phyloP scores from a whole-genome alignment of 78 protist species.

The Paratrimastix pyriformis region DNA sequence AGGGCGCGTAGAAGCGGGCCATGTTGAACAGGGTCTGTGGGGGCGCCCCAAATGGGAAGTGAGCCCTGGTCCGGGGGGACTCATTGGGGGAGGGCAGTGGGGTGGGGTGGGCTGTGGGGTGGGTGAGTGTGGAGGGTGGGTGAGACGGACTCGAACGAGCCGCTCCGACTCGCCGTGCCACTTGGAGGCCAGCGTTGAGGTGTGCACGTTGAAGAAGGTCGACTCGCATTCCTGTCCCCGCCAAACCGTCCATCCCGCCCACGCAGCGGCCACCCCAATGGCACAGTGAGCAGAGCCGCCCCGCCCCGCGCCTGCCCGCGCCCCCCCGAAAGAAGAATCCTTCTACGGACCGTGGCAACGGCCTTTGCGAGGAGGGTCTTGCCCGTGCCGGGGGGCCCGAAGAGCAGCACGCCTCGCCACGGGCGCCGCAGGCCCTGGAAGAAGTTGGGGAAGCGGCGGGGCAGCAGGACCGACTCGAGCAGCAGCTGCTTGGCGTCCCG shows the following conservation, averaged over 20 bases:
- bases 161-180: conserved; percentile 77
- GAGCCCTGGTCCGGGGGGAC: too few relatives aligned
- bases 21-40: conserved; percentile 47
- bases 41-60: too few relatives aligned
- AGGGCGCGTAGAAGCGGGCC: conserved; percentile 72
- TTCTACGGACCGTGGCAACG: conserved; percentile 59
- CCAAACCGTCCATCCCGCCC: too few relatives aligned
- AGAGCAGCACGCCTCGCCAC: conserved; percentile 74
- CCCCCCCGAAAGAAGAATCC: too few relatives aligned
- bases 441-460: conserved; percentile 56
- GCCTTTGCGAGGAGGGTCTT: conserved; percentile 84
- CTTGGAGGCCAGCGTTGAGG: conserved; percentile 57
- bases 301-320: too few relatives aligned
- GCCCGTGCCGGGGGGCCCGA: conserved; percentile 86
- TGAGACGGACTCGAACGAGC: conserved; percentile 41
- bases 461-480: conserved; percentile 63
- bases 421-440: conserved; percentile 63
- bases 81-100: too few relatives aligned
- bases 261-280: too few relatives aligned
- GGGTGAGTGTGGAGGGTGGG: too few relatives aligned
- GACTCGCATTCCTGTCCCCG: conserved; percentile 49
- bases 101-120: too few relatives aligned
- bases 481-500: conserved; percentile 63
- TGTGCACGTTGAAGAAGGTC: conserved; percentile 62
- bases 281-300: too few relatives aligned